Evolutionary conservation across 345 rosid genomes (phyloP).

Genomic region (Sapria himalayana): DNA sequence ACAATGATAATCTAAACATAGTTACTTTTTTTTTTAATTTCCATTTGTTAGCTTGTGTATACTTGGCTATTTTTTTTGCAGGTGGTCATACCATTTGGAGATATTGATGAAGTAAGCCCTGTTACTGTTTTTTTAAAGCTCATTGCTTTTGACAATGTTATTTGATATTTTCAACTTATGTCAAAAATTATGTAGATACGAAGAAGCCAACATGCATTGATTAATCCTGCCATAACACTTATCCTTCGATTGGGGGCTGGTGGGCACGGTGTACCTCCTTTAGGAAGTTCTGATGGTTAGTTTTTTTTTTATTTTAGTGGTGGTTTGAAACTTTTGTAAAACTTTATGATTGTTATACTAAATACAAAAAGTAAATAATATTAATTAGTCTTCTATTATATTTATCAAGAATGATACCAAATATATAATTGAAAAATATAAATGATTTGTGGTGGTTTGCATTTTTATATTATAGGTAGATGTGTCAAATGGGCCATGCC

Average conservation of each 20-base stretch:
- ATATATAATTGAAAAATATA: no score
- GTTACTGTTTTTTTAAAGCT: slow-evolving; percentile 5
- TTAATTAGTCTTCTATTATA: no score
- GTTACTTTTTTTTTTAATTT: neutral
- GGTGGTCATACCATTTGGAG: slow-evolving; percentile 85
- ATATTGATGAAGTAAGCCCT: slow-evolving; percentile 66
- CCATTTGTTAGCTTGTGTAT: no score
- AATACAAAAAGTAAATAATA: no score
- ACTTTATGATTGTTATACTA: neutral
- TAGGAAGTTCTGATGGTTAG: slow-evolving; percentile 97
- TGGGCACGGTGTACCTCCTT: slow-evolving; percentile 99
- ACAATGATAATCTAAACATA: neutral
- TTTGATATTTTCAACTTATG: slow-evolving; percentile 6
- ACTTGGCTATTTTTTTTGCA: no score
- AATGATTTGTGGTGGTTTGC: no score
- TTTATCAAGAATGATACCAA: no score
- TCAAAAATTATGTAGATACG: slow-evolving; percentile 54
- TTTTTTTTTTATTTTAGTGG: slow-evolving; percentile 5
- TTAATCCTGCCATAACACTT: slow-evolving; percentile 88
- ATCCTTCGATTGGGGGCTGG: slow-evolving; percentile 97
- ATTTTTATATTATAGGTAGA: no score
- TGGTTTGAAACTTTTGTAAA: no score
- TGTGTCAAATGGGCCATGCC: no score
- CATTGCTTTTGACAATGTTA: slow-evolving; percentile 2
- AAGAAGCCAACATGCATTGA: slow-evolving; percentile 91